Conservation (phyloP, 2,329 filamentous ascomycete species). For the Bipolaris victoriae region DNA sequence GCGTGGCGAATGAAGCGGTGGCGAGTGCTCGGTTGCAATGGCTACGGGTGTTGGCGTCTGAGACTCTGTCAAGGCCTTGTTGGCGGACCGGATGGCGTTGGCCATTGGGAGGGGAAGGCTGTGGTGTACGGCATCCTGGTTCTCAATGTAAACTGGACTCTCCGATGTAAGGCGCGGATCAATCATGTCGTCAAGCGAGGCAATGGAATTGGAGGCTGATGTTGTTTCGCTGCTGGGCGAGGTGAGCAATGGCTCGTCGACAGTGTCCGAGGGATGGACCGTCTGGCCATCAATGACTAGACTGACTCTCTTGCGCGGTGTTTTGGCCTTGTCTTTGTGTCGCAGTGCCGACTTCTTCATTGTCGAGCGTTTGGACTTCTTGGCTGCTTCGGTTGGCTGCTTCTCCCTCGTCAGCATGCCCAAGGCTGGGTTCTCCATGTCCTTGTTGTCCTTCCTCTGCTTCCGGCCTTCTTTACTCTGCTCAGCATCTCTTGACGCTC, state of each 20-base stretch:
- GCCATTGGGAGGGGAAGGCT: slow-evolving; percentile 35
- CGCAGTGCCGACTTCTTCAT: slow-evolving; percentile 45
- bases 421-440: slow-evolving; percentile 21
- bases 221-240: slow-evolving; percentile 41
- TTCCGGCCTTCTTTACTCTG: slow-evolving; percentile 26
- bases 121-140: slow-evolving; percentile 41
- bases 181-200: slow-evolving; percentile 42
- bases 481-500: slow-evolving; percentile 31
- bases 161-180: slow-evolving; percentile 38
- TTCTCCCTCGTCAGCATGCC: slow-evolving; percentile 19
- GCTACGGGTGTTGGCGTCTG: slow-evolving; percentile 21
- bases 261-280: slow-evolving; percentile 45
- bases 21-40: slow-evolving; percentile 16
- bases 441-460: slow-evolving; percentile 25
- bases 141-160: slow-evolving; percentile 21
- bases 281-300: slow-evolving; percentile 49
- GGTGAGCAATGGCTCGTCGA: slow-evolving; percentile 34
- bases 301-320: slow-evolving; percentile 45
- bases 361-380: slow-evolving; percentile 36
- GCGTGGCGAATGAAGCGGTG: slow-evolving; percentile 25
- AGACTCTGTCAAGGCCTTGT: slow-evolving; percentile 24
- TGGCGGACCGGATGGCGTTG: slow-evolving; percentile 31
- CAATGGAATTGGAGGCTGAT: slow-evolving; percentile 39
- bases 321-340: slow-evolving; percentile 29
- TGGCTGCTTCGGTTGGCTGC: slow-evolving; percentile 22